A percentile compares a stretch with the other conserved stretches of the same genome.
Conservation (phyloP, 139 green algal species). For the Ettlia oleoabundans region DNA sequence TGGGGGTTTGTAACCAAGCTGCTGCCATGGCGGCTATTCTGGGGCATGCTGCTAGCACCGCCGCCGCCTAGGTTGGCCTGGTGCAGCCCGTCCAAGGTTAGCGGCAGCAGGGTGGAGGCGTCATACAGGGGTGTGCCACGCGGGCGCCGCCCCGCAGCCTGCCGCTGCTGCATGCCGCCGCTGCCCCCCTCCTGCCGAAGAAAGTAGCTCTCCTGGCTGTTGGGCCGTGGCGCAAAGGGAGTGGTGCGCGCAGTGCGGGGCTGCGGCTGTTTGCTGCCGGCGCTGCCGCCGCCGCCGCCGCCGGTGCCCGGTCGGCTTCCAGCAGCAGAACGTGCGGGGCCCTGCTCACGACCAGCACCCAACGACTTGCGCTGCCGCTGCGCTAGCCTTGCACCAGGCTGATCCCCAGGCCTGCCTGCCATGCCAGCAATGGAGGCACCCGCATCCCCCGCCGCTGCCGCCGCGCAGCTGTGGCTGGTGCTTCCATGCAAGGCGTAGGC, state of each 20-base stretch:
- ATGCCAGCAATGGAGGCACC: not conserved
- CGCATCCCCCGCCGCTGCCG: not conserved
- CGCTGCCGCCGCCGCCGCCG: not conserved
- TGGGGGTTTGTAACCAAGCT: too few relatives aligned
- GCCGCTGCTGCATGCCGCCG: not conserved
- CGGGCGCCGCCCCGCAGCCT: not conserved
- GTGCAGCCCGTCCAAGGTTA: not conserved
- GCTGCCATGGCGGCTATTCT: not conserved
- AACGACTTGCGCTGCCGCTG: too few relatives aligned
- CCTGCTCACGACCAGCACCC: too few relatives aligned
- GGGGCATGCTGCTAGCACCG: not conserved
- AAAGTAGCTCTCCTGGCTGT: not conserved
- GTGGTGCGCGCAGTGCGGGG: slow-evolving; percentile 22
- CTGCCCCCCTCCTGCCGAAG: not conserved
- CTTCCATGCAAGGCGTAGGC: not conserved
- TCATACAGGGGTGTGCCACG: slow-evolving; percentile 21
- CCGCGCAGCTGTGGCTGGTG: not conserved
- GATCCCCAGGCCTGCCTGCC: not conserved
- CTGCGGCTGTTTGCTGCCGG: not conserved
- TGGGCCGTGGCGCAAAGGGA: slow-evolving; percentile 28
- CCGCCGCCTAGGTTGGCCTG: too few relatives aligned
- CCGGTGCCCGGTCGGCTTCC: too few relatives aligned
- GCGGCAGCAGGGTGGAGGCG: slow-evolving; percentile 18
- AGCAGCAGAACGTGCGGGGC: too few relatives aligned
- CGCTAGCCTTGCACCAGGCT: not conserved